Evolutionary conservation across 305 asterid species (phyloP).

Genomic region (Salvia sclarea): DNA sequence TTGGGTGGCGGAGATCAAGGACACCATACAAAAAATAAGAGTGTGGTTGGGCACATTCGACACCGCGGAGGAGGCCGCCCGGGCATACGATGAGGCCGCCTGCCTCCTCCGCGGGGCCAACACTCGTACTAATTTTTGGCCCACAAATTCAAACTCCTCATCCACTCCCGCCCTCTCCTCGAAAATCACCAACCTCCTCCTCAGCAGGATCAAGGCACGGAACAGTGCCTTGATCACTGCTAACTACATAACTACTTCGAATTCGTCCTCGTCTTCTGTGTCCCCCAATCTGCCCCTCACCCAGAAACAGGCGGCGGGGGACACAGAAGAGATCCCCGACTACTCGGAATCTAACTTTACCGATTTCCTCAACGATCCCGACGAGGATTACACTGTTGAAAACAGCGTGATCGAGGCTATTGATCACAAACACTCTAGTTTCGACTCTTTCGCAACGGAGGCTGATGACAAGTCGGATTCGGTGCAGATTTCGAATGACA

Average conservation of each 20-base stretch:
- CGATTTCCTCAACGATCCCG: conserved; percentile 55
- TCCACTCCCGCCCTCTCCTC: conserved; percentile 62
- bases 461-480: conserved; percentile 25
- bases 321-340: conserved; percentile 35
- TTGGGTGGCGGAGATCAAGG: conserved; percentile 84
- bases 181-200: conserved; percentile 62
- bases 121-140: conserved; percentile 69
- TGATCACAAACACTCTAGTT: not conserved
- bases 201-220: conserved; percentile 63
- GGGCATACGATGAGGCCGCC: conserved; percentile 80
- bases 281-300: conserved; percentile 21
- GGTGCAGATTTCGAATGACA: not conserved
- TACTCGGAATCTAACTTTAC: conserved; percentile 46
- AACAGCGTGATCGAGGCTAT: not conserved
- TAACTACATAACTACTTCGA: not conserved
- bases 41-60: conserved; percentile 79
- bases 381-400: conserved; percentile 42
- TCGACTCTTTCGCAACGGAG: conserved; percentile 19
- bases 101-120: conserved; percentile 68
- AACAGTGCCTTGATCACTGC: conserved; percentile 41
- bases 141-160: conserved; percentile 29
- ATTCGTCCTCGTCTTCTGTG: conserved; percentile 28
- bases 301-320: conserved; percentile 23
- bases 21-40: conserved; percentile 69
- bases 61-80: conserved; percentile 76